Evolutionary conservation across 2,329 filamentous ascomycete genomes (phyloP).

Genomic region (Phyllosticta ampelicida): DNA sequence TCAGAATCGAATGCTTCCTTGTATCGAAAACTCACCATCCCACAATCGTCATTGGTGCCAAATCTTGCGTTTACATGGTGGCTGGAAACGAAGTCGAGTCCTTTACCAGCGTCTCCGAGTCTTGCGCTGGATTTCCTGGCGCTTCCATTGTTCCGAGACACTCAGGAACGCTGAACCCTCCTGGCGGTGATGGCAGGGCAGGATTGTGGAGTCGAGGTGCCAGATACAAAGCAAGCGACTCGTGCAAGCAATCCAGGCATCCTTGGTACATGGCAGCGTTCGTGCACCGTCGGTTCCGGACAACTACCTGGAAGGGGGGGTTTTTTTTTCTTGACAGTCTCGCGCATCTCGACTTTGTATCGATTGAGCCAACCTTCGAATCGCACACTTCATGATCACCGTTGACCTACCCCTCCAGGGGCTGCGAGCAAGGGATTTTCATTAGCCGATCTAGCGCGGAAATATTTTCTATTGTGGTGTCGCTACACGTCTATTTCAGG

Average conservation of each 20-base stretch:
- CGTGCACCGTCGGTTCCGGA: not conserved
- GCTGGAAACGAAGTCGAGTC: not conserved
- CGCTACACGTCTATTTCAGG: conserved; percentile 11
- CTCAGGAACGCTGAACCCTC: conserved; percentile 6
- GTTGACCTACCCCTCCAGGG: not conserved
- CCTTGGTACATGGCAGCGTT: conserved; percentile 5
- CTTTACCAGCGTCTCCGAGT: not conserved
- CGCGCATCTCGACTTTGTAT: not conserved
- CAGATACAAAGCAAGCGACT: not conserved
- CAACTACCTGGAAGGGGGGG: too few species aligned
- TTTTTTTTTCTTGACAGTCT: not conserved
- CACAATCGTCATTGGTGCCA: not conserved
- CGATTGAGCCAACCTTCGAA: not conserved
- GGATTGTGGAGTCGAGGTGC: not conserved
- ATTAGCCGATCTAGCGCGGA: not conserved
- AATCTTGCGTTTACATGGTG: not conserved
- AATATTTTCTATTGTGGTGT: not conserved
- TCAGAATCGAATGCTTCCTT: not conserved
- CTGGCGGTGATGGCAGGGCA: conserved; percentile 3
- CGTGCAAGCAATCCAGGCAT: not conserved
- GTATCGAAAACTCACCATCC: not conserved
- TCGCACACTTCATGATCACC: not conserved
- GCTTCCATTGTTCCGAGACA: conserved; percentile 7
- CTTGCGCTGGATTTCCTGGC: not conserved
- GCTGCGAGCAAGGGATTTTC: not conserved